Evolutionary conservation across 225 moss, liverwort and hornwort species (phyloP).

Genomic region (Lunularia cruciata): DNA sequence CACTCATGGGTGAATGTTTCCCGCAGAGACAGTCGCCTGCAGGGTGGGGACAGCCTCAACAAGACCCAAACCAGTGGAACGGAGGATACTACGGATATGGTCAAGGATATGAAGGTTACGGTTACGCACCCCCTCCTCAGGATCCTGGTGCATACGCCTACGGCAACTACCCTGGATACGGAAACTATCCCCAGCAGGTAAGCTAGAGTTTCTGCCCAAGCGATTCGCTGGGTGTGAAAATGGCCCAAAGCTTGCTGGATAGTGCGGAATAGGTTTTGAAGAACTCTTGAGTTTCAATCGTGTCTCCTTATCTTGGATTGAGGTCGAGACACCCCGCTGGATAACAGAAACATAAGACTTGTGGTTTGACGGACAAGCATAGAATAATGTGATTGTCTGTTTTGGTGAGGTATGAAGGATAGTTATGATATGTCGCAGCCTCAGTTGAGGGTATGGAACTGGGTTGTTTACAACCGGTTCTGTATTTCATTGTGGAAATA

Average conservation of each 20-base stretch:
- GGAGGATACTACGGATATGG: constrained; percentile 87
- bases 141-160: constrained; percentile 88
- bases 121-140: constrained; percentile 87
- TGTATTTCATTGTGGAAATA: too few species aligned
- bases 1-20: neutral
- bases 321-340: constrained; percentile 31
- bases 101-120: constrained; percentile 89
- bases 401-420: neutral
- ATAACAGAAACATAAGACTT: constrained; percentile 19
- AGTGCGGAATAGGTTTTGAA: constrained; percentile 26
- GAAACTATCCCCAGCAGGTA: constrained; percentile 99
- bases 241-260: constrained; percentile 28
- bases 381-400: constrained; percentile 8
- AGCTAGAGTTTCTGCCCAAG: constrained; percentile 39
- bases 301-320: constrained; percentile 32
- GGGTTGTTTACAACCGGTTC: too few species aligned
- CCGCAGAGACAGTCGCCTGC: constrained; percentile 63
- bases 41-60: constrained; percentile 86
- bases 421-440: neutral
- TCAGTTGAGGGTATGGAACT: too few species aligned
- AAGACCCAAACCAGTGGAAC: constrained; percentile 96
- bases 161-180: constrained; percentile 92
- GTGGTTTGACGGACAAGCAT: constrained; percentile 17
- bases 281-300: constrained; percentile 28
- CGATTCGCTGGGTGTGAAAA: constrained; percentile 43